Evolutionary conservation across 192 early-diverging fungal species (phyloP), one percentile per base, ranked within the genome.

Genomic region (Coemansia sp.): DNA sequence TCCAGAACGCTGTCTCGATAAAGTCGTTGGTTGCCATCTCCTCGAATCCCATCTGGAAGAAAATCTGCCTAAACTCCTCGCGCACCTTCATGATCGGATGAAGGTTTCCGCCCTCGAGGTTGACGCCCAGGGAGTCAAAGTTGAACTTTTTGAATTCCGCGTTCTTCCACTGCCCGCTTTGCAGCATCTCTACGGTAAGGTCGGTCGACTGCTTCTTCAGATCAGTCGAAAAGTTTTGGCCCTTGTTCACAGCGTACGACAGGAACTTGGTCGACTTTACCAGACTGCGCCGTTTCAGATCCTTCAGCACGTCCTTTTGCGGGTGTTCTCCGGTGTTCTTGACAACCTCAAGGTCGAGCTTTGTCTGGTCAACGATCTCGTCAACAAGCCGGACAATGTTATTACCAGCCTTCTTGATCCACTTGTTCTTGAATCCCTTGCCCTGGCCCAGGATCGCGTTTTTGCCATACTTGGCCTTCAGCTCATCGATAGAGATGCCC

Each of bases 81-180:
- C 96, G 91, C 59, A 98, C 95, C 79, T 99, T 99, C 91, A 99
- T 91, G 60, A 99, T 85, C 63, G 97, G 97, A 73, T 99, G 97
- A 65, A 99, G 85, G 63, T 95, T 89, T 10, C 97, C 97, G 50
- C 89, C 90, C 45, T 71, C 69, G 19, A 93, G 93, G 46, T 83
- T 84, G 65, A 92, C 74, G 71, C 97, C 96, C 46, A 81, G 76
- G 23, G 93, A 91, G 69, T 93, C 89, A 87, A 99, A 97, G 86
- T 99, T 99, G 87, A 97, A 99, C 76, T 93, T 91, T 83, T 99
- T 99, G 86, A 99, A 98, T 55, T 87, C 83, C n/a, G 88, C 88
- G 14, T 67, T 87, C 84, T 97, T 95, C 97, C 97, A 99, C 62
- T 89, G 90, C 35, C 95, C 96, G 68, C 89, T 87, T 62, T 86